Base-by-base conservation (phyloP, 1,284 basidiomycete genomes). In the Schizophyllum commune region DNA sequence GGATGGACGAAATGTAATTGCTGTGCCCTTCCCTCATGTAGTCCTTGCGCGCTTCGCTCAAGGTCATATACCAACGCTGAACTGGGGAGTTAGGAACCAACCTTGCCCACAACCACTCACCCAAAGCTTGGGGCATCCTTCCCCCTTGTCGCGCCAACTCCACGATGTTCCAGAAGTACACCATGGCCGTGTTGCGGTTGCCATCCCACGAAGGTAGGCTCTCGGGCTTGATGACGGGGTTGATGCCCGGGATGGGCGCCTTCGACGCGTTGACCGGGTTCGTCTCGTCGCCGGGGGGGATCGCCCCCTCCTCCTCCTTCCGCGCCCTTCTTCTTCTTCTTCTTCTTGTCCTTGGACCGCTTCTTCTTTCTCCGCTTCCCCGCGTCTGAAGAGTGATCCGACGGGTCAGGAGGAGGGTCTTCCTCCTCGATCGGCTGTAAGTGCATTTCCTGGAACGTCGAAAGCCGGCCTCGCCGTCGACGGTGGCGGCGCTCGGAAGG, bases 181-280 rank as follows among this genome's bases (percentile, higher is more conserved):
- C 17, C 3, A 63, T 54, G 1, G 60, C 60, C 6, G 55, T 52
- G 13, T 61, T 32, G 0, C 19, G n/a, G 17, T 61, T 52, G 0
- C 62, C 62, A 22, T 57, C 60, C 57, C 57, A 63, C n/a, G 47
- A 39, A 1, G 58, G 60, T 11, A 63, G 32, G 3, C 33, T 7
- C 21, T 53, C 54, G 0, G 33, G 13, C 33, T 63, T 63, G 15
- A 61, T 5, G 20, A 61, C 51, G 1, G 57, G 52, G n/a, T 63
- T 56, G 15, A 62, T 52, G 5, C 33, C 59, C 2, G 58, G 52
- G 0, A 59, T 20, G 20, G 32, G 32, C 1, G 22, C 54, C 1
- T 56, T 52, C 34, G 34, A 13, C 34, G 34, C 6, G 34, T 6
- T 13, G 13, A 13, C 34, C 7, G 6, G 13, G 7, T 6, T 7